Base-by-base conservation (phyloP, 805 yeast species). In the Metschnikowia shivogae region DNA sequence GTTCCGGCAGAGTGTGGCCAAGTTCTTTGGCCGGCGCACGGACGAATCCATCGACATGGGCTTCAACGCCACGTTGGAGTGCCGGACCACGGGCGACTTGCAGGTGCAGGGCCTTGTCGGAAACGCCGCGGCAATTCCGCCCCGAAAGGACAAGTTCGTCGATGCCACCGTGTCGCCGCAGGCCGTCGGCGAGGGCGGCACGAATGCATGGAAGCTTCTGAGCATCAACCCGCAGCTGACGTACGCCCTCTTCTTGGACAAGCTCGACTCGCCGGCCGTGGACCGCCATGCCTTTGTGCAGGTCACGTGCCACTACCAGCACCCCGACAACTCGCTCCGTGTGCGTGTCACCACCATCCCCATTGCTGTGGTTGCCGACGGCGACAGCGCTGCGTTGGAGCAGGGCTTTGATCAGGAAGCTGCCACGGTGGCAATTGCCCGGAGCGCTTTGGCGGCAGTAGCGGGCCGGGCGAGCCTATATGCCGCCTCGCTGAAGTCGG, bases 331-430 rank as follows among this genome's bases (percentile, higher is more conserved):
- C 3, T 69, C 77, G 20, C 68, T 72, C 56, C 70, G 86, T 52
- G 58, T 83, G 38, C 73, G 81, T 50, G 86, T 82, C 10, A 81
- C 87, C 6, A 82, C 88, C 0, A 60, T 77, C 4, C 70, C 76
- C 5, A 65, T 70, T 27, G 73, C 73, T 3, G 61, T 78, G 3
- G 53, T 72, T 22, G 68, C 70, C 10, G 67, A 68, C 24, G 62
- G 67, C 9, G 74, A 72, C 47, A 59, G 61, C 11, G 57, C 63
- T n/a, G 69, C 65, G 39, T 54, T 81, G 36, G 71, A 76, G 33
- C 59, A 60, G 8, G 74, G 74, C 12, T 82, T 82, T 58, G 89
- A 82, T 58, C 87, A 83, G 60, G 87, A 82, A 56, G 83, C 84
- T 10, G 84, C 86, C 0, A 74, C 82, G 3, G 84, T 82, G 0